Conservation (phyloP, 768 basidiomycete species). For the Strobilomyces dryophilus region DNA sequence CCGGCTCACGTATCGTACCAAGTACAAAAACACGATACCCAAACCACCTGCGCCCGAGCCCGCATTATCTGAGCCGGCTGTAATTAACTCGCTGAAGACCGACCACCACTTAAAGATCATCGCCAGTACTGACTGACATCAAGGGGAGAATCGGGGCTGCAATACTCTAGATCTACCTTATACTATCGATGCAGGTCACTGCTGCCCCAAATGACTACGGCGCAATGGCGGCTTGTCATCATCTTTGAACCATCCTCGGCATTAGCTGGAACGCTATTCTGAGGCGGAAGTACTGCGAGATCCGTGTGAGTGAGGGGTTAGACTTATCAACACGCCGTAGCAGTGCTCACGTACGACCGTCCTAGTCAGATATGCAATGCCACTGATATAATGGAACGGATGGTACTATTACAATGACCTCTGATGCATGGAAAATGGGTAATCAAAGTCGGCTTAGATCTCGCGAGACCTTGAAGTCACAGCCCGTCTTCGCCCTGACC, state of each 20-base stretch:
- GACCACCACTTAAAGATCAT: too few relatives aligned
- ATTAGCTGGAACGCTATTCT: background rate
- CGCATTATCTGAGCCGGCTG: constrained; percentile 83
- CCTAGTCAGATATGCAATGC: too few relatives aligned
- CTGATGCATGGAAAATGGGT: constrained; percentile 1
- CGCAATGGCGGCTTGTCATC: background rate
- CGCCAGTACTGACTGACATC: too few relatives aligned
- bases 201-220: background rate
- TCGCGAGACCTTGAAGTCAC: constrained; percentile 64
- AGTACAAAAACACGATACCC: constrained; percentile 35
- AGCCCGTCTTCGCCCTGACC: constrained; percentile 82
- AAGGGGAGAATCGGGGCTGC: background rate
- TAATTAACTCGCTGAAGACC: too few relatives aligned
- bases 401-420: constrained; percentile 9
- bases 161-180: constrained; percentile 5
- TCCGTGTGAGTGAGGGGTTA: background rate
- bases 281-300: background rate
- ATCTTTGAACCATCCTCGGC: constrained; percentile 11
- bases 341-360: too few relatives aligned
- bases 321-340: too few relatives aligned
- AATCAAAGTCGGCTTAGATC: constrained; percentile 47
- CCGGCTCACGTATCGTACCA: background rate
- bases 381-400: background rate
- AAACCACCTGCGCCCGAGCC: constrained; percentile 67
- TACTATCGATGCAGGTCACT: background rate